Evolutionary conservation across 2,329 filamentous ascomycete species (phyloP), one percentile per base, ranked within the genome.

Genomic region (Lecanicillium sp.): DNA sequence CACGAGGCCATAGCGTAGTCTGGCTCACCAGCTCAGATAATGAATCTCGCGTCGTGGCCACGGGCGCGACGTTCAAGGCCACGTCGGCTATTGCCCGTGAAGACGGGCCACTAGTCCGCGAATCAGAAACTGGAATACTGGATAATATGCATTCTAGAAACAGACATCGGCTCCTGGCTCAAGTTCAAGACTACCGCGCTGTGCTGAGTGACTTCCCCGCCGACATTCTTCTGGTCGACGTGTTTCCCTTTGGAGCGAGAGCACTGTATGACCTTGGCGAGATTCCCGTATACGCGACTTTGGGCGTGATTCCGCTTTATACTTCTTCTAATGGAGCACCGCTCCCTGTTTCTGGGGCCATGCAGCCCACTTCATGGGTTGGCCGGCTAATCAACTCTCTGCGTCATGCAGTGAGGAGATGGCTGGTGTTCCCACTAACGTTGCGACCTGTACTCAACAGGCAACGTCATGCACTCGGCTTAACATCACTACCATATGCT

Each of bases 231-330:
- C 44, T 64, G 2, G 59, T 62, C 31, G 60, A 64, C 42, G 60
- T 61, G n/a, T 44, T 62, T 41, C 60, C 60, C 1, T 49, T 58
- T 18, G 60, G 60, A 5, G 59, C 57, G 1, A 54, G 51, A n/a
- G 60, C 60, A 3, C 36, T 63, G 32, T 48, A 48, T 11, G 60
- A 64, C 17, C 44, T 62, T 7, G 58, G 52, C 2, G 58, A 61
- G 42, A 46, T 60, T 3, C 56, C 57, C 0, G 45, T 43, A 0
- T 65, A 61, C 40, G 61, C 59, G 3, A 65, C 61, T 1, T 46
- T 65, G 9, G 61, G 61, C 4, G 59, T 65, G 3, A 61, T 62
- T 25, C 61, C 61, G 2, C 52, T 64, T 22, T 62, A 64, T 34
- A 53, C 53, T 31, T 59, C 57, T 11, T 40, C 41, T 15, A 46